These are phyloP conservation scores for Paecilomyces sp. DNA, from an alignment of 2,329 filamentous ascomycete genomes.

Conservation along the genomic window DNA sequence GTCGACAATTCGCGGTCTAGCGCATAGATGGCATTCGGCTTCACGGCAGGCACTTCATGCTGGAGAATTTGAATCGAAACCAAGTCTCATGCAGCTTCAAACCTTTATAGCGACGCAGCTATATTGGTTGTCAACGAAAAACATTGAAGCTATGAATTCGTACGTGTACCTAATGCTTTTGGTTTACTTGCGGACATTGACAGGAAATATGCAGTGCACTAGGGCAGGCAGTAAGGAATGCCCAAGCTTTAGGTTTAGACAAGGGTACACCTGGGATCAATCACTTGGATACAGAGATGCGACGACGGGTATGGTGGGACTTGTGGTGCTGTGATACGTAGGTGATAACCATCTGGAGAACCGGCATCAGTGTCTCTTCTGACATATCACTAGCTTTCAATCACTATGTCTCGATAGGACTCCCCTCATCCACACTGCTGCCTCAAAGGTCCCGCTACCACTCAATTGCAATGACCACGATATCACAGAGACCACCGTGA, in stretches of 20 bases:
- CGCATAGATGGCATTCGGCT: constrained; percentile 20
- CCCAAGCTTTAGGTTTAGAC: constrained; percentile 16
- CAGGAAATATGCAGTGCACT: constrained; percentile 7
- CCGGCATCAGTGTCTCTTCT: neutral
- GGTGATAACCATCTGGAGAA: neutral
- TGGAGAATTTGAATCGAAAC: constrained; percentile 19
- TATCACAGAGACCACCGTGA: constrained; percentile 11
- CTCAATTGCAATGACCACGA: constrained; percentile 18
- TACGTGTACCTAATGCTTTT: constrained; percentile 8
- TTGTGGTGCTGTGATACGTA: constrained; percentile 17
- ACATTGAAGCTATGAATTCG: constrained; percentile 25
- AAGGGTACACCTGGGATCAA: constrained; percentile 11
- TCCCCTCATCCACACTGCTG: constrained; percentile 16
- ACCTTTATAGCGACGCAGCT: constrained; percentile 21
- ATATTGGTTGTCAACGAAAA: constrained; percentile 25
- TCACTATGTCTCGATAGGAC: constrained; percentile 17
- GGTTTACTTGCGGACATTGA: neutral
- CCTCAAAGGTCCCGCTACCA: constrained; percentile 15
- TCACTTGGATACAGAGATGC: constrained; percentile 14
- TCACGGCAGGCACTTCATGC: constrained; percentile 21
- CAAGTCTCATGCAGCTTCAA: constrained; percentile 19
- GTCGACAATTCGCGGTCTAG: constrained; percentile 11
- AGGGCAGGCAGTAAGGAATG: constrained; percentile 17
- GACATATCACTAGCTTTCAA: constrained; percentile 12
- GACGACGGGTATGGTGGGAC: constrained; percentile 19